A percentile compares a stretch with the other conserved stretches of the same genome.
phyloP scores from a whole-genome alignment of 148 eudicot genomes.

The Fallopia convolvulus region DNA sequence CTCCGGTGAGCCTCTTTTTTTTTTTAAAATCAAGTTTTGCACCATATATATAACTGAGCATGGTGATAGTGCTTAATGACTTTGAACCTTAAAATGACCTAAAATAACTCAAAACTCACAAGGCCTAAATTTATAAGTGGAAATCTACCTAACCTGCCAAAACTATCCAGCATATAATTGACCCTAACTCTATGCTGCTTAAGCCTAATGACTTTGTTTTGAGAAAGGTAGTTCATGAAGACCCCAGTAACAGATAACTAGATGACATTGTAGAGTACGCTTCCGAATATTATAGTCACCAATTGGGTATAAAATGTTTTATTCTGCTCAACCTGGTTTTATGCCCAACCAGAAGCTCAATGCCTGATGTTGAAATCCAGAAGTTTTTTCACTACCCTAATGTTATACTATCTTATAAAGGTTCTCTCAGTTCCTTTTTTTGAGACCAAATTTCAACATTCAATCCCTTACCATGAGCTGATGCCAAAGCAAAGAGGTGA shows the following conservation, averaged over 20 bases:
- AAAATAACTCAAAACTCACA: not conserved
- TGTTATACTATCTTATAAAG: not conserved
- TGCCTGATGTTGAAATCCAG: not conserved
- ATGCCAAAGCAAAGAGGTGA: not conserved
- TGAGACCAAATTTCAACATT: not conserved
- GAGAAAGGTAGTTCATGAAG: not conserved
- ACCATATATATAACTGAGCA: not conserved
- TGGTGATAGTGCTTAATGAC: not conserved
- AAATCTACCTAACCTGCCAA: not conserved
- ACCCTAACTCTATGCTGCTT: not conserved
- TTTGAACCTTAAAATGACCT: not conserved
- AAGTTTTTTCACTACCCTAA: not conserved
- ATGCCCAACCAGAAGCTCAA: not conserved
- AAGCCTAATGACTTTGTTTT: not conserved
- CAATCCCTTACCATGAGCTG: not conserved
- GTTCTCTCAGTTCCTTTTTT: not conserved
- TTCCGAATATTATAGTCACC: not conserved
- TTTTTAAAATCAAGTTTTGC: not conserved
- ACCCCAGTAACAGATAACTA: not conserved
- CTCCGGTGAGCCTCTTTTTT: constrained; percentile 55
- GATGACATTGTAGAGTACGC: not conserved
- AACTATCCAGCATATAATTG: not conserved
- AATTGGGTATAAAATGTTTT: not conserved
- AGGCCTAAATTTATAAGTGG: not conserved
- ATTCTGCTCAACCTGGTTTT: not conserved